Base-by-base conservation (phyloP, 1,284 basidiomycete genomes). In the Moniliophthora roreri region DNA sequence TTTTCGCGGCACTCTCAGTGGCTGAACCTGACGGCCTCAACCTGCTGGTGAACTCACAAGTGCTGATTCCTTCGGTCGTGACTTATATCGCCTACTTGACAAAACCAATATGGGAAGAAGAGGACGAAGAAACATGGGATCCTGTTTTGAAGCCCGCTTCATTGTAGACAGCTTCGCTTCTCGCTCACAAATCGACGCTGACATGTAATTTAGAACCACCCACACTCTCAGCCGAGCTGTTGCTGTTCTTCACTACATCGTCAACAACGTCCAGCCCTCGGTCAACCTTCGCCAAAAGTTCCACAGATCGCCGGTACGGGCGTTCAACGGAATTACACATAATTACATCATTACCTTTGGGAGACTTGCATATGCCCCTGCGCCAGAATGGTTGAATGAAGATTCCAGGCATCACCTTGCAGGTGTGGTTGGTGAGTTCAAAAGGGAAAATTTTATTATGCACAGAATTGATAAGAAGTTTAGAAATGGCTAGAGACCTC, bases 301-400 rank as follows among this genome's bases (percentile, higher is more conserved):
- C 26, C 75, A 80, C 50, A 69, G 74, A 34, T 76, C 80, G 7
- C 73, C 75, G 6, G 68, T 71, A 46, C 75, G 78, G 26, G 69
- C 72, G 42, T 89, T 87, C 66, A 84, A 81, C 58, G 85, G 85
- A 18, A 66, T 90, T n/a, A 76, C 76, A n/a, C 85, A 93, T 62
- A 76, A 85, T 60, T 92, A 92, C 62, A 81, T 87, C 34, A 82
- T 91, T 8, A 81, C 84, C 3, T 79, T 95, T 50, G 89, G 91
- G 24, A 74, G 86, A 52, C 73, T 94, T 51, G 83, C 84, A 51
- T 93, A 84, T 59, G 84, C 85, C 2, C 82, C 84, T 47, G 72
- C 81, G 2, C 88, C 89, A 7, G 77, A 81, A 28, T 87, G 82
- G 76, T 65, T 89, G 26, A 71, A 76, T 15, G 53, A 60, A 10